phyloP scores from a whole-genome alignment of 2,329 filamentous ascomycete species.

The Fusarium torulosum region DNA sequence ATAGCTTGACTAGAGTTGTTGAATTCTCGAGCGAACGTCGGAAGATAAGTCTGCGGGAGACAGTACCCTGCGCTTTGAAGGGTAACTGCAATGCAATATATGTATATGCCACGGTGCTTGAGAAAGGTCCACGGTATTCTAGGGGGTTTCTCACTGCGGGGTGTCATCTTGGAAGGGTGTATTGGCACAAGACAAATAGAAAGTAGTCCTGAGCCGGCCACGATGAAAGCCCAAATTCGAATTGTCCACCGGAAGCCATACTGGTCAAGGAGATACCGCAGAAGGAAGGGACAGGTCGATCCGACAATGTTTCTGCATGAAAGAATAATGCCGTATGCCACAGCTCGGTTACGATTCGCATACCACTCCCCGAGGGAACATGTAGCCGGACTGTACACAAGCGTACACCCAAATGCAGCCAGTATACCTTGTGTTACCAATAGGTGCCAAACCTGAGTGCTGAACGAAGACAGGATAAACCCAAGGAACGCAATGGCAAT shows the following conservation, averaged over 20 bases:
- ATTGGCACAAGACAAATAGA: background rate
- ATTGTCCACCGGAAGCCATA: conserved; percentile 4
- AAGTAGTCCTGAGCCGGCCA: background rate
- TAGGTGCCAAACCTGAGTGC: conserved; percentile 5
- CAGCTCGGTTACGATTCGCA: background rate
- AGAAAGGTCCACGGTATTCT: conserved; percentile 4
- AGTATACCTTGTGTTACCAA: conserved; percentile 3
- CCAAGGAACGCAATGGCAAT: background rate
- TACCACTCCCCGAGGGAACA: conserved; percentile 8
- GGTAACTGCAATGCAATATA: background rate
- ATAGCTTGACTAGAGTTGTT: background rate
- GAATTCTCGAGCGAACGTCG: conserved; percentile 4
- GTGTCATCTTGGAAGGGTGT: background rate
- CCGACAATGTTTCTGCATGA: conserved; percentile 4
- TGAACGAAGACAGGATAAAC: conserved; percentile 2
- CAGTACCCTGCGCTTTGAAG: background rate
- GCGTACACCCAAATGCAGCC: conserved; percentile 3
- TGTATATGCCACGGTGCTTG: background rate
- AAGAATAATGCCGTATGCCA: conserved; percentile 7
- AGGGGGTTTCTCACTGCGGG: background rate
- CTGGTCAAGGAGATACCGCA: conserved; percentile 5
- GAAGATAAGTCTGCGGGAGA: conserved; percentile 2
- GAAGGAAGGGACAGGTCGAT: background rate
- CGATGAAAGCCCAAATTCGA: conserved; percentile 1
- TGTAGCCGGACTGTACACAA: conserved; percentile 8